Evolutionary conservation across 345 rosid genomes (phyloP), one percentile per base, ranked within the genome.

Genomic region (Zanthoxylum bungeanum): DNA sequence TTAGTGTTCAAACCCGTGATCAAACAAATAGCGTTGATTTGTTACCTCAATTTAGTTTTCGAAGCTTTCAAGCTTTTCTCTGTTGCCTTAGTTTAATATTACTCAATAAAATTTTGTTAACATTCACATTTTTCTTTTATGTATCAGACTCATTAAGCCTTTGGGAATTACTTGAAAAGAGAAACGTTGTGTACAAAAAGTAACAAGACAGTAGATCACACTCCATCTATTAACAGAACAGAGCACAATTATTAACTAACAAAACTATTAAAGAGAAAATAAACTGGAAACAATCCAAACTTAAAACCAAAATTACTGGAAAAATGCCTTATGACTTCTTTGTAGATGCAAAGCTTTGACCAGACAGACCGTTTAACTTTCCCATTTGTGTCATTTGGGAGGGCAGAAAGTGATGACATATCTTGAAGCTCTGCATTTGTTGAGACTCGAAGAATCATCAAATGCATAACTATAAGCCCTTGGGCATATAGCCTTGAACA

Each of bases 361-460:
- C n/a, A 19, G 24, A 7, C n/a, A n/a, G n/a, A n/a, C n/a, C n/a
- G 17, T 44, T 30, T 61, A 24, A 36, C 9, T 33, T 56, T 46
- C 4, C 27, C n/a, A n/a, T n/a, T 30, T 53, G 40, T 14, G 16
- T 37, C 46, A 85, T 59, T 87, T 85, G 46, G 93, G 92, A 71
- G 98, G 99, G 81, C 98, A 95, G 77, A 92, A 95, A 53, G 93
- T 92, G 71, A 95, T 81, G 25, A 95, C 96, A 75, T 92, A 92
- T 53, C 96, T 84, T 4, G 99, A 85, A 69, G 97, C 96, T 51
- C 97, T 83, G 82, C 99, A 95, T 72, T 75, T 89, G 72, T 92
- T 89, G 64, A 95, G 90, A 76, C 99, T 92, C 52, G 88, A 79
- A 4, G 93, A 81, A 75, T 95, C 99, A 75, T 92, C 99, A 70